Conservation (phyloP, 179 eudicot genomes). For the Spinacia oleracea region DNA sequence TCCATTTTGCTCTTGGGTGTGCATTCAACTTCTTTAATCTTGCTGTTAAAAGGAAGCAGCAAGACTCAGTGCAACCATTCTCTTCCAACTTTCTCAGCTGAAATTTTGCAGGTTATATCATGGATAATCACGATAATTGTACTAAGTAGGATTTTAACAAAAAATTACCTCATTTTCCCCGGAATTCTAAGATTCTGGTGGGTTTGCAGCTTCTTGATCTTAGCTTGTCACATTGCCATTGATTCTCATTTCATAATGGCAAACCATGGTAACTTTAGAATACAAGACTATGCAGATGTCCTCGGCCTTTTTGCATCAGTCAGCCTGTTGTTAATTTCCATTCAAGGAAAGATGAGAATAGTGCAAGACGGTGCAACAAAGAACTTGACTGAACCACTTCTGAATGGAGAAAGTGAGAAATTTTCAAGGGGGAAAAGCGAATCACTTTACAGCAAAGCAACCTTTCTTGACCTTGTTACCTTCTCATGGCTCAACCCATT, state of each 20-base stretch:
- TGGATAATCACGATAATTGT: conserved; percentile 52
- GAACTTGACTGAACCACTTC: conserved; percentile 61
- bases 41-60: conserved; percentile 34
- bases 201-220: conserved; percentile 60
- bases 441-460: conserved; percentile 66
- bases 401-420: conserved; percentile 44
- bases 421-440: conserved; percentile 41
- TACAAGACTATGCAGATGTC: conserved; percentile 47
- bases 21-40: conserved; percentile 38
- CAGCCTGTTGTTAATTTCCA: conserved; percentile 48
- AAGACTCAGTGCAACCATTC: conserved; percentile 34
- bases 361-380: conserved; percentile 21
- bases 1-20: conserved; percentile 49
- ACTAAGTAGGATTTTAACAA: conserved; percentile 34
- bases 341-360: conserved; percentile 52
- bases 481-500: conserved; percentile 91
- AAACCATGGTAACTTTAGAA: conserved; percentile 30
- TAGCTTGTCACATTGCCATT: conserved; percentile 40
- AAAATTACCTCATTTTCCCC: conserved; percentile 39
- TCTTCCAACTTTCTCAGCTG: conserved; percentile 40
- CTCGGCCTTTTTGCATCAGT: conserved; percentile 48
- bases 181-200: conserved; percentile 77
- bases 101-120: conserved; percentile 54
- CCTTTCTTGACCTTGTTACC: conserved; percentile 57
- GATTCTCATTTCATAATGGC: conserved; percentile 37